Conservation (phyloP, 768 basidiomycete genomes). For the Pulveroboletus sp. region DNA sequence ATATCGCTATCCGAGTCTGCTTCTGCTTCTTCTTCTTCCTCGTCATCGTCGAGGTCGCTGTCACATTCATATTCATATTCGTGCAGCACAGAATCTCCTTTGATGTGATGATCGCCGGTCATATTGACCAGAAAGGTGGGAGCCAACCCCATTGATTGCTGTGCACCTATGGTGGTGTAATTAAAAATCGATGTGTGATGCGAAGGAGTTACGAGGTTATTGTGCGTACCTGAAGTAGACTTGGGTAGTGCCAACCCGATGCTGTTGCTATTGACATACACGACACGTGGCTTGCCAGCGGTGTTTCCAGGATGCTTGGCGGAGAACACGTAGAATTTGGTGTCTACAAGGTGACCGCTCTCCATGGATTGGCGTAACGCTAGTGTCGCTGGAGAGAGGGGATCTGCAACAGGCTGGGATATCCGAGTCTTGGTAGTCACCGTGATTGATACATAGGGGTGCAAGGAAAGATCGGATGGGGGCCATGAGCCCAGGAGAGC, state of each 20-base stretch:
- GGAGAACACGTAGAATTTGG: slow-evolving; percentile 30
- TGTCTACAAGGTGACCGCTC: slow-evolving; percentile 26
- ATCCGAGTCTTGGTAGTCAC: slow-evolving; percentile 16
- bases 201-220: not conserved
- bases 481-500: slow-evolving; percentile 25
- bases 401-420: slow-evolving; percentile 7
- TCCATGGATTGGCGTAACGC: slow-evolving; percentile 24
- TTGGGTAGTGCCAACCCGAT: slow-evolving; percentile 17
- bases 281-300: slow-evolving; percentile 21
- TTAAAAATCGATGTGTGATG: not conserved
- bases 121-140: slow-evolving; percentile 20
- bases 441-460: slow-evolving; percentile 23
- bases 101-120: slow-evolving; percentile 21
- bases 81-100: slow-evolving; percentile 19
- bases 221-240: slow-evolving; percentile 7
- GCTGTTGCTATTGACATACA: slow-evolving; percentile 24
- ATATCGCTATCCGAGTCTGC: not conserved
- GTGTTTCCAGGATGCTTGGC: slow-evolving; percentile 6
- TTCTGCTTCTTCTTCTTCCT: slow-evolving; percentile 17
- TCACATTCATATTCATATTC: slow-evolving; percentile 28
- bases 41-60: slow-evolving; percentile 28
- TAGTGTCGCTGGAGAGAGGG: slow-evolving; percentile 13
- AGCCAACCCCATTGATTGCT: slow-evolving; percentile 1
- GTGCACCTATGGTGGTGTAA: slow-evolving; percentile 5
- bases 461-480: slow-evolving; percentile 2